phyloP scores from a whole-genome alignment of 805 yeast genomes.

The Saturnispora diversa region DNA sequence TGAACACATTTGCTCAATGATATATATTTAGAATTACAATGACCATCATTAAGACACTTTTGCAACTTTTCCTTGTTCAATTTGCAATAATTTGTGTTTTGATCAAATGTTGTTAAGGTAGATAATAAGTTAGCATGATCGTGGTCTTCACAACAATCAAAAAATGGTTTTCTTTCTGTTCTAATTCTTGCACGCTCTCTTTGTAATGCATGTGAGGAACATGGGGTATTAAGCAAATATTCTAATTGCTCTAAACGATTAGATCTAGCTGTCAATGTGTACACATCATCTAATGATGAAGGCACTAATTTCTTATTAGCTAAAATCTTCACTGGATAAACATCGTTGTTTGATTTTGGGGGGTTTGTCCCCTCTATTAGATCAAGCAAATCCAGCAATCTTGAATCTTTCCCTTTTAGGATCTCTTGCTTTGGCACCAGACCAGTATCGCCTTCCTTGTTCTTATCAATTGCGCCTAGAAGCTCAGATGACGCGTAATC shows the following conservation, averaged over 20 bases:
- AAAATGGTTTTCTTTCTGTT: constrained; percentile 37
- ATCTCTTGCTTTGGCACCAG: constrained; percentile 7
- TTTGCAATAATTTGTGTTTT: constrained; percentile 22
- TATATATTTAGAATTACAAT: constrained; percentile 7
- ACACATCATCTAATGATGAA: constrained; percentile 20
- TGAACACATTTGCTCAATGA: constrained; percentile 28
- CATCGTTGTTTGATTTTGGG: constrained; percentile 17
- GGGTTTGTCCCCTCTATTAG: constrained; percentile 21
- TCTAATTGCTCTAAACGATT: constrained; percentile 23
- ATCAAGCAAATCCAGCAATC: constrained; percentile 16
- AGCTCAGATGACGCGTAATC: too few relatives aligned
- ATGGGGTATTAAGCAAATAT: constrained; percentile 20
- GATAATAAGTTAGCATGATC: constrained; percentile 28
- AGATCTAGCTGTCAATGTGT: constrained; percentile 24
- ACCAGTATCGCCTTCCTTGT: not conserved
- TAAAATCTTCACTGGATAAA: constrained; percentile 18
- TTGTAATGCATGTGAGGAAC: constrained; percentile 35
- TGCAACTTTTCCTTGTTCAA: constrained; percentile 24
- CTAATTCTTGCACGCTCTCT: constrained; percentile 33
- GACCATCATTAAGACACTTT: constrained; percentile 8
- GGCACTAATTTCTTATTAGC: constrained; percentile 21
- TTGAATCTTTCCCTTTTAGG: constrained; percentile 18
- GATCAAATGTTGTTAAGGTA: constrained; percentile 21
- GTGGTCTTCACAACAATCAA: constrained; percentile 41
- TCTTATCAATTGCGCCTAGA: not conserved